A percentile compares a stretch with the other conserved stretches of the same genome.
These are phyloP conservation scores for Luffa aegyptiaca DNA, from an alignment of 306 rosid species.

Conservation along the genomic window DNA sequence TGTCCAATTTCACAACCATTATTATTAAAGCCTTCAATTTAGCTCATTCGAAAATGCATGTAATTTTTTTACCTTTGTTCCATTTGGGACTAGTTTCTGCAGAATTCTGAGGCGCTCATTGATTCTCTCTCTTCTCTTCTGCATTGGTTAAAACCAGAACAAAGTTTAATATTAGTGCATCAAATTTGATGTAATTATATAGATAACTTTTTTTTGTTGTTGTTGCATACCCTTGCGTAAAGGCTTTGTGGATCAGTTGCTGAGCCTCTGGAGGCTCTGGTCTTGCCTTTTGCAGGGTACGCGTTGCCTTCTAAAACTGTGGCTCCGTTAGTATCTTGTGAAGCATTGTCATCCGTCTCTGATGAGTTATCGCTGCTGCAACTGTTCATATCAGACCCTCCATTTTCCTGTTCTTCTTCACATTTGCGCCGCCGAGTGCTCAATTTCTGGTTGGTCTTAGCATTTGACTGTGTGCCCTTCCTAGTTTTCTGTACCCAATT, in stretches of 20 bases:
- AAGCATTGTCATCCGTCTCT: not conserved
- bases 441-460: slow-evolving; percentile 26
- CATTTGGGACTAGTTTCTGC: slow-evolving; percentile 13
- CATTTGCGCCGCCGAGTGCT: slow-evolving; percentile 9
- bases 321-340: not conserved
- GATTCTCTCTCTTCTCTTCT: slow-evolving; percentile 13
- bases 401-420: not conserved
- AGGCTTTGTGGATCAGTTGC: slow-evolving; percentile 12
- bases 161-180: not conserved
- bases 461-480: slow-evolving; percentile 25
- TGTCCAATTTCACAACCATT: not conserved
- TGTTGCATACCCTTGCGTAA: not conserved
- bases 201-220: not conserved
- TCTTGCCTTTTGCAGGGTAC: not conserved
- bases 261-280: slow-evolving; percentile 7
- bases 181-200: not conserved
- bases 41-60: not conserved
- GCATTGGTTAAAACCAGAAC: not conserved
- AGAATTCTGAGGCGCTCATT: slow-evolving; percentile 5
- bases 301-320: not conserved
- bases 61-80: slow-evolving; percentile 10
- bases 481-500: slow-evolving; percentile 35
- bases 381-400: not conserved
- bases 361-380: not conserved
- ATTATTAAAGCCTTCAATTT: not conserved